Evolutionary conservation across 2,329 filamentous ascomycete genomes (phyloP).

Genomic region (Juglanconis juglandina): DNA sequence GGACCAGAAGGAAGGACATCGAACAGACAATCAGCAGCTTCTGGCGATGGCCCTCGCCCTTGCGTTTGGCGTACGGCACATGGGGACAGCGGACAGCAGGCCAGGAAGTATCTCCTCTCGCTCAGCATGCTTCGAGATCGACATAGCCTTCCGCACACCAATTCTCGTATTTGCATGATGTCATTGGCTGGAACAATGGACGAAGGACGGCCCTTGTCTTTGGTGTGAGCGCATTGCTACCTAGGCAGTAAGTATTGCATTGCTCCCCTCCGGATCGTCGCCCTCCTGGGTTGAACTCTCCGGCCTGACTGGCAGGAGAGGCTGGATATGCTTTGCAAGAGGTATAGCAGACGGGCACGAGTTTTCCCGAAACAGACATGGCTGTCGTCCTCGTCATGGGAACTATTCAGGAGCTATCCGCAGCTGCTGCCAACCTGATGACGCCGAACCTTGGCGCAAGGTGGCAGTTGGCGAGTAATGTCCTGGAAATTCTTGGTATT

Average conservation of each 20-base stretch:
- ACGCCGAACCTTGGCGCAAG: too few relatives aligned
- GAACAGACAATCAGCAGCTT: too few relatives aligned
- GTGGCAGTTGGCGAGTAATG: too few relatives aligned
- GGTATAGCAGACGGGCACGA: not conserved
- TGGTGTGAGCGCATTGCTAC: conserved; percentile 4
- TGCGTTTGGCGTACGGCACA: not conserved
- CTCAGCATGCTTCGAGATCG: conserved; percentile 15
- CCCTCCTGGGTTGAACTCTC: not conserved
- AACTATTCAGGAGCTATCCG: too few relatives aligned
- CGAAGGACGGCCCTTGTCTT: conserved; percentile 2
- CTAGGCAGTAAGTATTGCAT: not conserved
- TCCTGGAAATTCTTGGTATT: too few relatives aligned
- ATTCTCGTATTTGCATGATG: conserved; percentile 22
- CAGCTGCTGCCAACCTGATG: too few relatives aligned
- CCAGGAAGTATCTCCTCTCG: not conserved
- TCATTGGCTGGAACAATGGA: conserved; percentile 21
- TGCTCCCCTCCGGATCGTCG: not conserved
- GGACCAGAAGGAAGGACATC: too few relatives aligned
- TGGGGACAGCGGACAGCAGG: not conserved
- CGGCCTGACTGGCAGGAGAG: not conserved
- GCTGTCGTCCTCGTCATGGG: too few relatives aligned
- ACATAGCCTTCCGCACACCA: conserved; percentile 9
- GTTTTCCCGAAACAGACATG: not conserved
- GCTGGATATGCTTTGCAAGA: too few relatives aligned
- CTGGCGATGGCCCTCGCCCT: not conserved